Evolutionary conservation across 2,329 filamentous ascomycete species (phyloP).

Genomic region (Neurospora sp.): DNA sequence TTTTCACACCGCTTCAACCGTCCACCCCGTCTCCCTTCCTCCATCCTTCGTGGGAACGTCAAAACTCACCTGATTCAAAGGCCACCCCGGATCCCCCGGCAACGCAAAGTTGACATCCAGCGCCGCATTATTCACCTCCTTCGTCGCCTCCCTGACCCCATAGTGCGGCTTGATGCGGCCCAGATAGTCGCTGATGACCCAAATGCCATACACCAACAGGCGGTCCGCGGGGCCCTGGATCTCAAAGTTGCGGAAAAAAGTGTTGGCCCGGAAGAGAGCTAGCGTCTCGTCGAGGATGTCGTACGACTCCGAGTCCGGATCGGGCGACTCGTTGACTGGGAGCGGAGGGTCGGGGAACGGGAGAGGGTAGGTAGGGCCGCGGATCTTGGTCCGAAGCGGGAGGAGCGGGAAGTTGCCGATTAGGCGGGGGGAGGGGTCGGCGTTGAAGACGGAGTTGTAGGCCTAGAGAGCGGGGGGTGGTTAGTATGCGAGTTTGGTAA

Average conservation of each 20-base stretch:
- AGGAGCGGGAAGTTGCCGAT: conserved; percentile 91
- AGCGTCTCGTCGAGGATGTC: conserved; percentile 94
- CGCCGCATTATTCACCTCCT: conserved; percentile 83
- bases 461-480: conserved; percentile 44
- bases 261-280: conserved; percentile 90
- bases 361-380: conserved; percentile 88
- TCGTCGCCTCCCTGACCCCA: conserved; percentile 45
- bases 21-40: too few species aligned
- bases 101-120: conserved; percentile 89
- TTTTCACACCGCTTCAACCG: not conserved
- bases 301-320: conserved; percentile 86
- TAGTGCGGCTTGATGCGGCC: conserved; percentile 73
- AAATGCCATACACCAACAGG: conserved; percentile 90
- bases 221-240: conserved; percentile 94
- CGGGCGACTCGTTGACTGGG: conserved; percentile 51
- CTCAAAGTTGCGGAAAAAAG: conserved; percentile 98
- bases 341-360: conserved; percentile 47
- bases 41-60: too few species aligned
- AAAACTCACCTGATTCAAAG: conserved; percentile 66
- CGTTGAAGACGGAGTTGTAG: conserved; percentile 96
- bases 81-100: conserved; percentile 86
- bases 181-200: conserved; percentile 87
- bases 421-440: conserved; percentile 55
- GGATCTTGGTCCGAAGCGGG: conserved; percentile 86
- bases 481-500: conserved; percentile 14